Base-by-base conservation (phyloP, 2,329 filamentous ascomycete species). In the Coniochaeta ligniaria region DNA sequence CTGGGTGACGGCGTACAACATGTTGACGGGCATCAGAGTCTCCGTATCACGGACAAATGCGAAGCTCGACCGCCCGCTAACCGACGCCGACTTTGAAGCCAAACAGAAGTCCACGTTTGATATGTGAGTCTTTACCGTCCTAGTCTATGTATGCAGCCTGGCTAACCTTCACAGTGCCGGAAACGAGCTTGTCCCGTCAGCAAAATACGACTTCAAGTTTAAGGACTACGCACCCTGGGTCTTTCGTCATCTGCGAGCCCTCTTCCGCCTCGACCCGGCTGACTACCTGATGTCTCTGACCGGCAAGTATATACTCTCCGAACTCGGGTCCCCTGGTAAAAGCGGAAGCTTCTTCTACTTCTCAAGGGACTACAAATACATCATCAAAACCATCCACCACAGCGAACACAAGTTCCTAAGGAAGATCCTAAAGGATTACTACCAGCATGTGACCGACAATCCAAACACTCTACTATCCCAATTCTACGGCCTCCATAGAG, bases 141-240 rank as follows among this genome's bases (percentile, higher is more conserved):
- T 31, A 59, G 12, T 60, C 20, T 9, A 20, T 41, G 16, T n/a
- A 20, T 3, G 20, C 16, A 43, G 38, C 17, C 20, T 61, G 11
- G 43, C 47, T 57, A 78, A 69, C 35, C 16, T 38, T n/a, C 47
- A 61, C 70, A 93, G 90, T 71, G 96, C 93, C 66, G 95, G 95
- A 65, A 97, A 97, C 74, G 95, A 99, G 79, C 81, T 99, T 73
- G 96, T 96, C 6, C 95, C 95, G 24, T 97, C 94, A 63, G 93
- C 95, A 67, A 98, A 99, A 77, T 99, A 99, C 79, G 95, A 99
- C 78, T 99, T 99, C 86, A 99, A 99, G 76, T 99, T 99, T 83
- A 99, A 99, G 79, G 95, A 99, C 77, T 99, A 99, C 75, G 94
- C 94, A n/a, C 95, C 95, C 61, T 98, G 94, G 93, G 95, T 99